Evolutionary conservation across 129 eudicot genomes (phyloP).

Genomic region (Helichrysum umbraculigerum): DNA sequence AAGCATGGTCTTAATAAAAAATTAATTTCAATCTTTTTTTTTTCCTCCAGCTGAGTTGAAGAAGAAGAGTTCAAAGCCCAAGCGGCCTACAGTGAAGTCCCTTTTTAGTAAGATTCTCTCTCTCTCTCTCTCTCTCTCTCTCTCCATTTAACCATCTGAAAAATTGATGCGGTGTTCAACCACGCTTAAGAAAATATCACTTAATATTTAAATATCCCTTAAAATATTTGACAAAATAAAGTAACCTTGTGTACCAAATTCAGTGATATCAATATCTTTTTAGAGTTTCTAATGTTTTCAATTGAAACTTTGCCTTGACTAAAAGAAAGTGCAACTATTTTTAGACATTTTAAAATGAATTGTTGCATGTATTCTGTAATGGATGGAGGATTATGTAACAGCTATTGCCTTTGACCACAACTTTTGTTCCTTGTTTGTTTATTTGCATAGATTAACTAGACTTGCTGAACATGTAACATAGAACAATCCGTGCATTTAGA

Average conservation of each 20-base stretch:
- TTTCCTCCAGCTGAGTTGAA: conserved; percentile 74
- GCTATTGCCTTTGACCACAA: too few species aligned
- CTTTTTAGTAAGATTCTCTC: conserved; percentile 71
- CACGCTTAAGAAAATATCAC: not conserved
- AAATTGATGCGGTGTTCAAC: not conserved
- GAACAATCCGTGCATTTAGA: not conserved
- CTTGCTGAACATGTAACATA: too few species aligned
- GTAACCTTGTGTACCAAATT: not conserved
- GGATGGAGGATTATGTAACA: too few species aligned
- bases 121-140: not conserved
- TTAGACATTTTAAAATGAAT: too few species aligned
- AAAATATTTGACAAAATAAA: too few species aligned
- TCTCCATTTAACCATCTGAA: not conserved
- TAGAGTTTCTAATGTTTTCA: too few species aligned
- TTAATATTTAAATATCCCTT: not conserved
- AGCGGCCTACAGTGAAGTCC: conserved; percentile 95
- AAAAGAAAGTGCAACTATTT: too few species aligned
- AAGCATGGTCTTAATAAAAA: conserved; percentile 8
- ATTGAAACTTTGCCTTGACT: not conserved
- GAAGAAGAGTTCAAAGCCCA: conserved; percentile 90
- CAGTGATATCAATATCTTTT: not conserved
- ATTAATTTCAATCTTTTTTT: not conserved
- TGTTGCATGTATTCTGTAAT: too few species aligned
- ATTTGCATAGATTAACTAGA: too few species aligned
- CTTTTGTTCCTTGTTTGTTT: too few species aligned